A percentile compares a stretch with the other conserved stretches of the same genome.
phyloP scores from a whole-genome alignment of 345 rosid species.

The Eucalyptus curtisii region DNA sequence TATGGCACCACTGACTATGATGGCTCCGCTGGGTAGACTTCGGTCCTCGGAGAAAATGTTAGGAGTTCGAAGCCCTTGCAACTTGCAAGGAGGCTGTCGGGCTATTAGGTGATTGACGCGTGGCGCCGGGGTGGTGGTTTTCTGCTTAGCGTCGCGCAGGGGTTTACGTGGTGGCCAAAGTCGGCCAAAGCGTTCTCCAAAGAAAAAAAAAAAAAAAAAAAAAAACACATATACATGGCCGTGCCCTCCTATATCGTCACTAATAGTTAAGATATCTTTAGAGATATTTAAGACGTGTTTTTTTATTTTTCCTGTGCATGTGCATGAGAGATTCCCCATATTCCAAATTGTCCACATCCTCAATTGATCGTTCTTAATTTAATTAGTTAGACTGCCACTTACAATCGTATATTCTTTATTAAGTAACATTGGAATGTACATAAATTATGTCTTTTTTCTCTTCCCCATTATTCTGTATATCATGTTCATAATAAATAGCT shows the following conservation, averaged over 20 bases:
- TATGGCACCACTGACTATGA: too few species aligned
- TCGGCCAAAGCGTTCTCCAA: too few species aligned
- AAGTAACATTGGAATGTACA: not conserved
- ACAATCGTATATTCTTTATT: not conserved
- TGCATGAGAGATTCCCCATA: not conserved
- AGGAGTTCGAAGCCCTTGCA: too few species aligned
- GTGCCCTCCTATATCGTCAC: too few species aligned
- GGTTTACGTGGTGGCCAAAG: too few species aligned
- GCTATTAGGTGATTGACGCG: too few species aligned
- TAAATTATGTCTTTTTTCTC: not conserved
- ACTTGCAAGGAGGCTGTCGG: too few species aligned
- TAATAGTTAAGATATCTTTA: not conserved
- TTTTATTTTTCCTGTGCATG: fast-evolving
- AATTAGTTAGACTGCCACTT: not conserved
- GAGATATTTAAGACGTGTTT: not conserved
- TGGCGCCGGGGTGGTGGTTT: too few species aligned
- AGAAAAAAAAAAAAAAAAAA: too few species aligned
- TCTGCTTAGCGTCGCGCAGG: too few species aligned
- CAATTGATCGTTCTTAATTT: not conserved
- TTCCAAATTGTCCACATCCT: not conserved
- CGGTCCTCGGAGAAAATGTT: too few species aligned
- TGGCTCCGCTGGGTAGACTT: too few species aligned
- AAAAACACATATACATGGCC: not conserved
- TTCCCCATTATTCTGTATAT: not conserved
- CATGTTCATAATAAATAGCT: not conserved